phyloP scores from a whole-genome alignment of 23 red algal genomes.

The Agarophyton chilense region DNA sequence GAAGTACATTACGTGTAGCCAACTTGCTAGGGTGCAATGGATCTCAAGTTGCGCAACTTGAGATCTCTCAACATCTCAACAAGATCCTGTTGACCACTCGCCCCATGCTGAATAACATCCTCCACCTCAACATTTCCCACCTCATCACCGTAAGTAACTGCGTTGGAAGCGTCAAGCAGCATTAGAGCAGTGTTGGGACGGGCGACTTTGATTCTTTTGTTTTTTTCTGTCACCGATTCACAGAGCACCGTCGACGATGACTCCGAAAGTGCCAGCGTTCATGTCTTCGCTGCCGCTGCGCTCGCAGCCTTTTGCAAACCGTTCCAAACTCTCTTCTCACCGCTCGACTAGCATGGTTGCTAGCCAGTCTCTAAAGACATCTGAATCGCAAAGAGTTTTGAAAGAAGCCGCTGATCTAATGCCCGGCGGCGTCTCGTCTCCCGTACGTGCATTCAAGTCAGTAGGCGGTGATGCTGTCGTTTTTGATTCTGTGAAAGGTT shows the following conservation, averaged over 20 bases:
- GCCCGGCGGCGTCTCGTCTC: conserved; percentile 95
- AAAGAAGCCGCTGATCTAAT: conserved; percentile 88
- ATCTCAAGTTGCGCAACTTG: no score
- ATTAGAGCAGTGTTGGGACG: background rate
- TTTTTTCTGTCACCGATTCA: background rate
- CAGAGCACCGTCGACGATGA: background rate
- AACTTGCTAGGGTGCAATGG: no score
- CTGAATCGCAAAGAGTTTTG: conserved; percentile 78
- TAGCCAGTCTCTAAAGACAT: conserved; percentile 77
- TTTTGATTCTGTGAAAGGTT: conserved; percentile 93
- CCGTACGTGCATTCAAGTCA: conserved; percentile 95
- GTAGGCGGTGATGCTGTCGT: conserved; percentile 95
- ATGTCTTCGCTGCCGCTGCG: conserved; percentile 20
- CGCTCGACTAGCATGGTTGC: conserved; percentile 62
- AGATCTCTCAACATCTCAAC: conserved; percentile 4
- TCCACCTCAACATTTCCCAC: no score
- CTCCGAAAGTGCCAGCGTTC: conserved; percentile 10
- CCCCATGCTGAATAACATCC: background rate
- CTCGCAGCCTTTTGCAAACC: background rate
- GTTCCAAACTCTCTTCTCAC: conserved; percentile 1
- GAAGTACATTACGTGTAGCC: no score
- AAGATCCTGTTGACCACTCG: background rate
- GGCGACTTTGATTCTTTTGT: background rate
- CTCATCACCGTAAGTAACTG: no score
- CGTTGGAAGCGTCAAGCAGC: background rate